These are phyloP conservation scores for Lophiostoma macrostomum DNA, from an alignment of 495 filamentous ascomycete genomes.

Conservation along the genomic window DNA sequence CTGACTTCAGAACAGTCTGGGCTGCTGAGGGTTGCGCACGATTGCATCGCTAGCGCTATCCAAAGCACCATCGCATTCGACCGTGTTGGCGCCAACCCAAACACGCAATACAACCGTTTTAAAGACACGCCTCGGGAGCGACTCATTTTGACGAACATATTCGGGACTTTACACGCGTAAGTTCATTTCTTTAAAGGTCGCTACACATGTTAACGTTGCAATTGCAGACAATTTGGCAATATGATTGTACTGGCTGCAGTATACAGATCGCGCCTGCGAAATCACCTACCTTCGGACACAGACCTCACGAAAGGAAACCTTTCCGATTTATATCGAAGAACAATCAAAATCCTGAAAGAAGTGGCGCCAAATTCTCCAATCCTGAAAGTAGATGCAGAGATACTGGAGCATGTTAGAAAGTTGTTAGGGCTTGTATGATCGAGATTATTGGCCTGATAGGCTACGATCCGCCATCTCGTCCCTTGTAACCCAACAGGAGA, in stretches of 20 bases:
- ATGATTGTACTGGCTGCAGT: slow-evolving; percentile 82
- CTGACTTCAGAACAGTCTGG: slow-evolving; percentile 4
- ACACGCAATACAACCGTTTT: slow-evolving; percentile 6
- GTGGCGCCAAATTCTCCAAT: slow-evolving; percentile 64
- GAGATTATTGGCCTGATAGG: background rate
- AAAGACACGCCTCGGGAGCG: slow-evolving; percentile 46
- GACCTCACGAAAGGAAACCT: slow-evolving; percentile 42
- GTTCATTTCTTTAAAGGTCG: slow-evolving; percentile 38
- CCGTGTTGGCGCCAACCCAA: slow-evolving; percentile 49
- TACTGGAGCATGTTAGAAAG: slow-evolving; percentile 46
- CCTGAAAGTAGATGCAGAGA: slow-evolving; percentile 62
- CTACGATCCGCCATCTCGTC: too few relatives aligned
- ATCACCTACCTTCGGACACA: slow-evolving; percentile 48
- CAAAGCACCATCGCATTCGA: slow-evolving; percentile 85
- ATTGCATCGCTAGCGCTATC: slow-evolving; percentile 71
- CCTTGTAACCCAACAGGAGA: too few relatives aligned
- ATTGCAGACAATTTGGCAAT: slow-evolving; percentile 88
- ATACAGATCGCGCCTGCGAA: slow-evolving; percentile 57
- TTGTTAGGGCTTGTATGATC: slow-evolving; percentile 4
- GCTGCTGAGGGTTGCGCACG: slow-evolving; percentile 2
- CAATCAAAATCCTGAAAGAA: slow-evolving; percentile 65
- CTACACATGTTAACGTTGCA: background rate
- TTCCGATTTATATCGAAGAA: slow-evolving; percentile 52
- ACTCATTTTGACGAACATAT: slow-evolving; percentile 87
- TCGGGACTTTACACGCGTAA: slow-evolving; percentile 96